Conservation (phyloP, 371 early-diverging fungal genomes). For the Polyrhizophydium stewartii region DNA sequence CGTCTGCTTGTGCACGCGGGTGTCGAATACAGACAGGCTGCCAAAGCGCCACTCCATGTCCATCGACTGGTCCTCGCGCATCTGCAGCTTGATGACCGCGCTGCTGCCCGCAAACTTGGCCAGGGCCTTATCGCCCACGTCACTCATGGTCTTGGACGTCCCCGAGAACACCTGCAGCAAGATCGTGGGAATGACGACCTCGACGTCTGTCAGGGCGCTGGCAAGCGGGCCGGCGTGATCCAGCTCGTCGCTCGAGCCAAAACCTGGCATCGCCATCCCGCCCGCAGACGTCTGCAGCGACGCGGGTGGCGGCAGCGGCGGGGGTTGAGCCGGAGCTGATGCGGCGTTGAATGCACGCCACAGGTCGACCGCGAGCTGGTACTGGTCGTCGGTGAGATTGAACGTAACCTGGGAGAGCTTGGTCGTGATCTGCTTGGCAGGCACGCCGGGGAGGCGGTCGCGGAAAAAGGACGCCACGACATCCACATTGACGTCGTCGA, state of each 20-base stretch:
- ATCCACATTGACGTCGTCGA: conserved; percentile 76
- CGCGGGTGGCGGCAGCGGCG: not conserved
- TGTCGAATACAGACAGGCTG: conserved; percentile 74
- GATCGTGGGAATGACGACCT: conserved; percentile 35
- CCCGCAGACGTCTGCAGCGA: not conserved
- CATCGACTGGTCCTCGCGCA: conserved; percentile 57
- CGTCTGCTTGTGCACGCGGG: conserved; percentile 65
- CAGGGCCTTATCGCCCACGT: conserved; percentile 20
- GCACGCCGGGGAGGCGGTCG: not conserved
- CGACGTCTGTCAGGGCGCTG: conserved; percentile 16
- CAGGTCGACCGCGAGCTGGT: not conserved
- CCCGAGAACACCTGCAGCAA: conserved; percentile 65
- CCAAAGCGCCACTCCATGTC: conserved; percentile 69
- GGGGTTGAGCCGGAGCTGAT: conserved; percentile 1
- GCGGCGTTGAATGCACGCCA: conserved; percentile 4
- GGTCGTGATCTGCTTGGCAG: conserved; percentile 1
- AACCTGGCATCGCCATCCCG: not conserved
- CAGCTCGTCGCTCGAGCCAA: not conserved
- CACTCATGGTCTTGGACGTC: conserved; percentile 25
- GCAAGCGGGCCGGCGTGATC: no score
- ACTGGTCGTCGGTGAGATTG: conserved; percentile 2
- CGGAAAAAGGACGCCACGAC: conserved; percentile 32
- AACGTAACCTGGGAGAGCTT: not conserved
- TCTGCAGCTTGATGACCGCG: conserved; percentile 59
- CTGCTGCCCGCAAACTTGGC: conserved; percentile 43